phyloP scores from a whole-genome alignment of 2,329 filamentous ascomycete genomes.

The Botrytis aclada region DNA sequence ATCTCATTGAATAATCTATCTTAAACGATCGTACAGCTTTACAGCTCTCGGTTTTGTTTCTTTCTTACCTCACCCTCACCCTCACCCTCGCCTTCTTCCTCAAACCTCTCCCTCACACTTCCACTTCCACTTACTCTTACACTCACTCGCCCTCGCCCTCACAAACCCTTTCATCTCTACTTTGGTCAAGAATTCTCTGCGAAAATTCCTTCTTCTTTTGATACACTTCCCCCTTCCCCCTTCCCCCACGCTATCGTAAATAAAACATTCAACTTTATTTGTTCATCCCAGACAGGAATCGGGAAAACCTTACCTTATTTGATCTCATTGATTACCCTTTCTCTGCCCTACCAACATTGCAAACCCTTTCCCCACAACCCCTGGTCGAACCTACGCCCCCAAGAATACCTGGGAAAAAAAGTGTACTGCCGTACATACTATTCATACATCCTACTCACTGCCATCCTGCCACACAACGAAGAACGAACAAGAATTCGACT shows the following conservation, averaged over 20 bases:
- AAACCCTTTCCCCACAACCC: slow-evolving; percentile 8
- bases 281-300: slow-evolving; percentile 10
- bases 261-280: not conserved
- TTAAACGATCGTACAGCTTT: not conserved
- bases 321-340: not conserved
- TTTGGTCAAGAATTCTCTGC: not conserved
- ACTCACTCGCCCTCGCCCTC: not conserved
- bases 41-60: not conserved
- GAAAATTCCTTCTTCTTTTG: slow-evolving; percentile 12
- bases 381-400: slow-evolving; percentile 5
- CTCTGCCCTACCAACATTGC: slow-evolving; percentile 16
- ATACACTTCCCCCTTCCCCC: not conserved
- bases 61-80: not conserved
- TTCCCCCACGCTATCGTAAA: not conserved
- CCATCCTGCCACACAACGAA: slow-evolving; percentile 7
- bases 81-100: not conserved
- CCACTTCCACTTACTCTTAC: not conserved
- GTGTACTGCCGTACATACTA: slow-evolving; percentile 1
- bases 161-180: not conserved
- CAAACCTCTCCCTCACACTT: too few species aligned
- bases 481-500: not conserved
- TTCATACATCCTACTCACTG: too few species aligned
- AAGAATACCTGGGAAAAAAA: not conserved
- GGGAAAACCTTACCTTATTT: not conserved
- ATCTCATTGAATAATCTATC: slow-evolving; percentile 1